These are phyloP conservation scores for Puccinia coronata DNA, from an alignment of 1,284 basidiomycete species.

Conservation along the genomic window DNA sequence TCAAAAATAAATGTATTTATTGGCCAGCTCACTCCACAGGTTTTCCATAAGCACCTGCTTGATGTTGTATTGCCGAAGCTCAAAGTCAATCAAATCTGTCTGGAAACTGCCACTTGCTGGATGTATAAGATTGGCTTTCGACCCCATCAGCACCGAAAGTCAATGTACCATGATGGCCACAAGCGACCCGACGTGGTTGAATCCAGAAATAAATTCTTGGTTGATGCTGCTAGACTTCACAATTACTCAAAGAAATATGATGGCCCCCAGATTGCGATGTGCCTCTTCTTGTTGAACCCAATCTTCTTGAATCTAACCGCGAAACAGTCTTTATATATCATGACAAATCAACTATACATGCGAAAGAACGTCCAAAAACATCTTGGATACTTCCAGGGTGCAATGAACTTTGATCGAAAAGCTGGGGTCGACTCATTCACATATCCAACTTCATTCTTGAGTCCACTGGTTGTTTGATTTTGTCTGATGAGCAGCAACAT, in stretches of 20 bases:
- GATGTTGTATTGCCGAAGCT: not conserved
- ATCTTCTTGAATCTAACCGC: not conserved
- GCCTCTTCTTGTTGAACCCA: not conserved
- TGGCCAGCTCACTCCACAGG: not conserved
- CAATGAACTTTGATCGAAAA: not conserved
- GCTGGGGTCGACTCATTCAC: not conserved
- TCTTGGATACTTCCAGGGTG: conserved; percentile 8
- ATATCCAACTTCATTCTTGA: conserved; percentile 14
- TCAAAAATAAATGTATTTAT: not conserved
- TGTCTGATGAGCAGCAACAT: not conserved
- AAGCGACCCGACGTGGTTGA: not conserved
- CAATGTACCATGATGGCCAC: conserved; percentile 13
- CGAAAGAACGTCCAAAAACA: not conserved
- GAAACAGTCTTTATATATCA: conserved; percentile 21
- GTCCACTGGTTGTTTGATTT: not conserved
- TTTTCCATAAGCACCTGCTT: conserved; percentile 1
- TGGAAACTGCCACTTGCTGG: not conserved
- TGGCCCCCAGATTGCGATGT: not conserved
- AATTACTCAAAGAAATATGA: not conserved
- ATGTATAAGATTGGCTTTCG: conserved; percentile 18
- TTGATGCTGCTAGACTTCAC: not conserved
- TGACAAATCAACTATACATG: not conserved
- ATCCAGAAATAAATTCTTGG: not conserved
- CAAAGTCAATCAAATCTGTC: not conserved
- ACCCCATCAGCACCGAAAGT: conserved; percentile 7